Evolutionary conservation across 2,329 filamentous ascomycete genomes (phyloP), one percentile per base, ranked within the genome.

Genomic region (Drechslerella stenobrocha): DNA sequence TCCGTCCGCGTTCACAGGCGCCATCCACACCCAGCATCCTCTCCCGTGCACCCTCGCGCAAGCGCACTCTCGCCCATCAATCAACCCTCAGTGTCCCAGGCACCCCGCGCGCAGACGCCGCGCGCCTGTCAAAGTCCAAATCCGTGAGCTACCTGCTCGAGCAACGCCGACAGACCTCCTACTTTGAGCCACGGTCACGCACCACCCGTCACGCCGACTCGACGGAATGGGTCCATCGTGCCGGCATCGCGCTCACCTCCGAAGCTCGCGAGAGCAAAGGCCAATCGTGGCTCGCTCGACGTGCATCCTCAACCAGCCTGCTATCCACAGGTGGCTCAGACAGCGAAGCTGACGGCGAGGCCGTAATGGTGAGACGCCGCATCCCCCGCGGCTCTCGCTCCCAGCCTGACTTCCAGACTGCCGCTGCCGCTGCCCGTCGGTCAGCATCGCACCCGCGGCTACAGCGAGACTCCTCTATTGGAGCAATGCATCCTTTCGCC

Each of bases 261-360:
- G 83, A 85, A 73, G 79, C 84, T 15, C 79, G 85, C 59, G 85
- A 88, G 73, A 84, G 79, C 72, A 87, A 87, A 75, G 86, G 86
- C 11, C 85, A 88, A 75, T 77, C 81, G 11, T 88, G 86, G 86
- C 80, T 88, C 18, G 78, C 83, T n/a, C 83, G 84, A 22, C 80
- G 84, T 46, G 83, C 82, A 56, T 86, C 83, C 74, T 86, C 84
- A 1, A 87, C 84, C 6, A 85, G 81, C 73, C 78, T 87, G 15
- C 77, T 80, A 0, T 82, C 79, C 22, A 80, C 82, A 30, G 77
- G 78, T 2, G 82, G 83, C 2, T 81, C 83, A 35, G 80, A 81
- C 65, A 79, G 77, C 8, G 73, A 70, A 15, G 66, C 59, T 15
- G 53, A 53, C 18, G 60, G 63, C 3, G 52, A 70, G 37, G 64